Base-by-base conservation (phyloP, 345 rosid species). In the Abelmoschus esculentus region DNA sequence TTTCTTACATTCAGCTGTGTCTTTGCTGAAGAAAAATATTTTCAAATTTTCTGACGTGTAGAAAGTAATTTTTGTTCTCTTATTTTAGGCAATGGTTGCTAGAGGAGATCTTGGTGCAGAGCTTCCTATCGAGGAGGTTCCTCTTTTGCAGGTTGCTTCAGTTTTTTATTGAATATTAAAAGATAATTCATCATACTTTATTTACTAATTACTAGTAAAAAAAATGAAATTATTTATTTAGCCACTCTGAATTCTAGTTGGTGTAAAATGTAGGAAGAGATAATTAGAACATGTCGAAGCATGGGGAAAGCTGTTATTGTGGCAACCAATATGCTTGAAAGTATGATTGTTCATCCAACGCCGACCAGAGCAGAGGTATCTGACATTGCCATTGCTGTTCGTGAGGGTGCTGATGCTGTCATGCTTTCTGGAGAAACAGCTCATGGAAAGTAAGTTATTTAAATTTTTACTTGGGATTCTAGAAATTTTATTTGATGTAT, bases 91-190 rank as follows among this genome's bases (percentile, higher is more conserved):
- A 59, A 95, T 95, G 99, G 99, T 95, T 75, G 99, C 99, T 70
- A 87, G 99, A 87, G 99, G 99, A 80, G 99, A 95, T 85, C 99
- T 95, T 80, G 99, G 99, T 72, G 98, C 99, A 62, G 98, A 95
- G 87, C 98, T 95, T 77, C 99, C 99, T 31, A 90, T 91, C 52
- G 99, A 95, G 86, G 99, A 91, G 83, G 99, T 91, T 64, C 98
- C 99, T 64, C 92, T 95, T 80, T 81, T 95, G 76, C 99, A 95
- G 96, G 98, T 91, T 80, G 61, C 70, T 75, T 52, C 32, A 52
- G 55, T 76, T 70, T 75, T 66, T 76, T n/a, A 44, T 73, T 49
- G 32, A 68, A 65, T 54, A 63, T 50, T 66, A 49, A 47, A 55
- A 28, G 26, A 66, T 28, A 61, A 31, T 50, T 77, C 77, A 15